Percentiles rank a stretch among this genome's conserved stretches.
phyloP scores from a whole-genome alignment of 805 yeast species.

The Phaffomyces thermotolerans region DNA sequence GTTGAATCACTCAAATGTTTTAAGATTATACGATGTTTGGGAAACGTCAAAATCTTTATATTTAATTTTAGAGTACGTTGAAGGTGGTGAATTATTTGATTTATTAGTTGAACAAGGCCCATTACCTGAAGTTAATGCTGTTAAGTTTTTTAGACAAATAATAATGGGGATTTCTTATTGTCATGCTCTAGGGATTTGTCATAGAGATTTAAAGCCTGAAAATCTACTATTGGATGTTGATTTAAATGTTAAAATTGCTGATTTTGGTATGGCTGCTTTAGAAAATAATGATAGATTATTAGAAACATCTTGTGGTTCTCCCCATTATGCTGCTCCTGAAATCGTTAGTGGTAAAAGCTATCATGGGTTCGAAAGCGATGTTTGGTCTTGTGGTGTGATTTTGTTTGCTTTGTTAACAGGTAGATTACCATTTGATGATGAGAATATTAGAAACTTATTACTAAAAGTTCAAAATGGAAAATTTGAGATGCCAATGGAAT shows the following conservation, averaged over 20 bases:
- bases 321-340: slow-evolving; percentile 87
- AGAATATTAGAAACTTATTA: slow-evolving; percentile 61
- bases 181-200: slow-evolving; percentile 75
- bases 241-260: slow-evolving; percentile 70
- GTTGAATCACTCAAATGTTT: slow-evolving; percentile 86
- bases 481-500: slow-evolving; percentile 61
- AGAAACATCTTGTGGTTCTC: slow-evolving; percentile 82
- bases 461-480: slow-evolving; percentile 72
- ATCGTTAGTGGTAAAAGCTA: slow-evolving; percentile 72
- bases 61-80: slow-evolving; percentile 73
- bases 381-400: slow-evolving; percentile 86
- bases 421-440: slow-evolving; percentile 78
- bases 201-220: slow-evolving; percentile 79
- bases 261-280: slow-evolving; percentile 86
- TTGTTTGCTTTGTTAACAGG: slow-evolving; percentile 75
- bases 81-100: slow-evolving; percentile 84
- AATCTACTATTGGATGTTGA: slow-evolving; percentile 62
- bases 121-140: slow-evolving; percentile 64
- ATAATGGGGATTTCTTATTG: slow-evolving; percentile 74
- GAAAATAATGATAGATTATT: slow-evolving; percentile 63
- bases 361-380: slow-evolving; percentile 81
- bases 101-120: slow-evolving; percentile 63
- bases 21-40: slow-evolving; percentile 96
- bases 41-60: slow-evolving; percentile 88
- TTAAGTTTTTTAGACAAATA: slow-evolving; percentile 70